Conservation (phyloP, 345 rosid species). For the Melastoma malabathricum region DNA sequence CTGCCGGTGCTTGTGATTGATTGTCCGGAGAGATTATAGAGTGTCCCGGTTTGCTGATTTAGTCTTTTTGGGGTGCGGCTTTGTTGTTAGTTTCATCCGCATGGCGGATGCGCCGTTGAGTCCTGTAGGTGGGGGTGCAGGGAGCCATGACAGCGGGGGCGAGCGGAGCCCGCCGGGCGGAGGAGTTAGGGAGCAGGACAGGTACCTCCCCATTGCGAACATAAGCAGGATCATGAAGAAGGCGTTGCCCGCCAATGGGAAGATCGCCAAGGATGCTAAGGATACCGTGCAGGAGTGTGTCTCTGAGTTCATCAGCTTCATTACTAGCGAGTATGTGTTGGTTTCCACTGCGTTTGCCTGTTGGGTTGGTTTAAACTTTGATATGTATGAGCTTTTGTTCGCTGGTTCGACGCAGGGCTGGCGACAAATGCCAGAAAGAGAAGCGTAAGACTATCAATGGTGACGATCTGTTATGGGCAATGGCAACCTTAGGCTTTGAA, state of each 20-base stretch:
- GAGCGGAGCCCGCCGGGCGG: constrained; percentile 70
- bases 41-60: neutral
- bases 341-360: neutral
- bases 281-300: constrained; percentile 97
- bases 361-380: neutral
- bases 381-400: neutral
- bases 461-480: constrained; percentile 95
- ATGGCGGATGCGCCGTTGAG: constrained; percentile 48
- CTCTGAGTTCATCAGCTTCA: constrained; percentile 90
- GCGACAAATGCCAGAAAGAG: constrained; percentile 98
- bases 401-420: constrained; percentile 43
- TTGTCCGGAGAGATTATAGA: too few relatives aligned
- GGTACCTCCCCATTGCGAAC: constrained; percentile 90
- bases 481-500: constrained; percentile 95
- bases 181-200: constrained; percentile 75
- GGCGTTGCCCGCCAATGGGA: constrained; percentile 87
- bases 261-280: constrained; percentile 92
- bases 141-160: constrained; percentile 43
- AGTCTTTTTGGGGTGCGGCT: neutral
- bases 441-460: constrained; percentile 95
- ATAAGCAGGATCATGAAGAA: constrained; percentile 93
- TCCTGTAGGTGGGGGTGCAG: constrained; percentile 28
- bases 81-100: constrained; percentile 1
- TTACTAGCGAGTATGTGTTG: constrained; percentile 82
- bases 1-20: too few relatives aligned